These are phyloP conservation scores for Neotropicomus parvogracilis DNA, from an alignment of 1,284 basidiomycete species.

Conservation along the genomic window DNA sequence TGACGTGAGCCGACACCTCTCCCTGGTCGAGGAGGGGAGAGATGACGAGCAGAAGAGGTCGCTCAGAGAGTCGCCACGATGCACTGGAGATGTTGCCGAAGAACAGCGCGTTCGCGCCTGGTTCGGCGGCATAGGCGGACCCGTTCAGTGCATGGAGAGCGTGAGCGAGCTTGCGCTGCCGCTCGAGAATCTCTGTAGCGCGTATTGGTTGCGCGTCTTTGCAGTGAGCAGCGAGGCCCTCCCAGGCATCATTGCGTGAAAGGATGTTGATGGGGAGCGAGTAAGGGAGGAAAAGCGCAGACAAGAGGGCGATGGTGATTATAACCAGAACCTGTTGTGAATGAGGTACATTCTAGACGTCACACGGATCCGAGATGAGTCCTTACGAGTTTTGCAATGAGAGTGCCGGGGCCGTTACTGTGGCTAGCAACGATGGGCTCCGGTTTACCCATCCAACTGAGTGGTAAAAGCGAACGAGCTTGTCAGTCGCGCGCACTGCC, in stretches of 20 bases:
- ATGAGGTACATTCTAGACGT: constrained; percentile 1
- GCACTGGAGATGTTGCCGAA: constrained; percentile 65
- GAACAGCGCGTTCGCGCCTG: constrained; percentile 67
- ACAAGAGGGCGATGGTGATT: constrained; percentile 5
- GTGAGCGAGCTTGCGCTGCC: constrained; percentile 53
- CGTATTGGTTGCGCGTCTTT: constrained; percentile 47
- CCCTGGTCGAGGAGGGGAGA: constrained; percentile 38
- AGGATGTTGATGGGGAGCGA: background rate
- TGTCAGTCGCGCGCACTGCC: background rate
- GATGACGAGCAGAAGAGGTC: constrained; percentile 71
- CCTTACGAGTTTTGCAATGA: constrained; percentile 15
- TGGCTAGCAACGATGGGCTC: background rate
- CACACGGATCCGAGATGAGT: background rate
- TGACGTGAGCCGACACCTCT: constrained; percentile 43
- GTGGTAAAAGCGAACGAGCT: background rate
- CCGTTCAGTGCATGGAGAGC: constrained; percentile 48
- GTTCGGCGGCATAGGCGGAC: constrained; percentile 70
- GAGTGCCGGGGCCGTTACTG: background rate
- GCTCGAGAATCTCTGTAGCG: constrained; percentile 44
- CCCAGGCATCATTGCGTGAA: constrained; percentile 27
- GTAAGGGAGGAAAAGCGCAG: constrained; percentile 1
- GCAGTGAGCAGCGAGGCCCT: constrained; percentile 49
- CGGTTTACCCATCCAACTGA: constrained; percentile 11
- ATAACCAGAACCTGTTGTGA: constrained; percentile 14
- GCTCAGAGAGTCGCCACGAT: constrained; percentile 71